These are phyloP conservation scores for Hanseniaspora hatyaiensis DNA, from an alignment of 805 yeast genomes.

Conservation along the genomic window DNA sequence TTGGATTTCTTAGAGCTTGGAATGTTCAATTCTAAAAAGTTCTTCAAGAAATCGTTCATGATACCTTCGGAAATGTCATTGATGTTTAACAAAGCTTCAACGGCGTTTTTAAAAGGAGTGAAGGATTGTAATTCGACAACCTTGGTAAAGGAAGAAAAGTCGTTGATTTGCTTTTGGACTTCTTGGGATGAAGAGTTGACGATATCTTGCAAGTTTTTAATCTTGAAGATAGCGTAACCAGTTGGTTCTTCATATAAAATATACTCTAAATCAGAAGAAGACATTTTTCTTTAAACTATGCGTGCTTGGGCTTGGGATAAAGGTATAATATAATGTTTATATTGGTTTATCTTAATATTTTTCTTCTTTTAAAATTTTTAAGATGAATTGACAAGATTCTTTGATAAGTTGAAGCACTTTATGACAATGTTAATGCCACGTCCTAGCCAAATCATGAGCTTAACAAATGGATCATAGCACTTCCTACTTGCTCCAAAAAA, in stretches of 20 bases:
- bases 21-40: conserved; percentile 77
- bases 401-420: too few relatives aligned
- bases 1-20: conserved; percentile 38
- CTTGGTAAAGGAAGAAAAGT: conserved; percentile 78
- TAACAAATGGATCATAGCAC: too few relatives aligned
- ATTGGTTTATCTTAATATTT: background rate
- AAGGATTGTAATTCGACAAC: conserved; percentile 86
- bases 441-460: too few relatives aligned
- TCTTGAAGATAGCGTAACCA: conserved; percentile 94
- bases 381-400: too few relatives aligned
- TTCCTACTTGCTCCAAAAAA: too few relatives aligned
- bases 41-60: conserved; percentile 82
- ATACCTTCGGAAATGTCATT: conserved; percentile 96
- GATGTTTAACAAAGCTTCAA: conserved; percentile 97
- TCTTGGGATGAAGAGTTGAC: conserved; percentile 84
- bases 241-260: conserved; percentile 96
- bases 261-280: conserved; percentile 68
- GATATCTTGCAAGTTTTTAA: conserved; percentile 84
- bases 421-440: too few relatives aligned
- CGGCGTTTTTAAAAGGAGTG: conserved; percentile 98
- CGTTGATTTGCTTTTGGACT: conserved; percentile 82
- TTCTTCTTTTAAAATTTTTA: too few relatives aligned
- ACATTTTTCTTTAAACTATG: conserved; percentile 21
- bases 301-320: background rate
- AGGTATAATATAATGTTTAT: background rate